Conservation (phyloP, 345 rosid genomes). For the Combretum micranthum region DNA sequence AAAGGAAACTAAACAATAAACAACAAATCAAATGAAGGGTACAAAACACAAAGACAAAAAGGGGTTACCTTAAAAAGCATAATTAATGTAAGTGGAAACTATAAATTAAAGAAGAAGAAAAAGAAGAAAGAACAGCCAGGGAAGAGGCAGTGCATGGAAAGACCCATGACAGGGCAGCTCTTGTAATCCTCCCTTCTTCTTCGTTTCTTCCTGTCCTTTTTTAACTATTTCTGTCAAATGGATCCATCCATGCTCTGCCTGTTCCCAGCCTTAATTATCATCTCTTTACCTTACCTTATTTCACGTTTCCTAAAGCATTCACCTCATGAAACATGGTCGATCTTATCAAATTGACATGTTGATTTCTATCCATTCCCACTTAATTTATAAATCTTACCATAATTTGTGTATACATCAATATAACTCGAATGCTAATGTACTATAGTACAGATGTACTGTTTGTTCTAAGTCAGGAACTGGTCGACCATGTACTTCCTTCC, state of each 20-base stretch:
- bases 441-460: conserved; percentile 7
- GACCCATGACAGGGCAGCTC: conserved; percentile 41
- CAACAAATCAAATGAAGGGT: too few relatives aligned
- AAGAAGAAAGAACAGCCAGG: conserved; percentile 48
- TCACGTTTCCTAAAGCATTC: too few relatives aligned
- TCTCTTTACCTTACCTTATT: not conserved
- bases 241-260: conserved; percentile 24
- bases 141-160: conserved; percentile 98
- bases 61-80: not conserved
- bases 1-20: too few relatives aligned
- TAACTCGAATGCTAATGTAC: too few relatives aligned
- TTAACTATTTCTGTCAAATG: conserved; percentile 40
- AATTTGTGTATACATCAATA: not conserved
- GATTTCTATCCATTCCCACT: too few relatives aligned
- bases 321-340: too few relatives aligned
- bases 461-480: not conserved
- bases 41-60: too few relatives aligned
- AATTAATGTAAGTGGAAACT: not conserved
- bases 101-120: not conserved
- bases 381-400: not conserved
- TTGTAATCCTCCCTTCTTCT: conserved; percentile 11
- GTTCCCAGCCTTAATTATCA: conserved; percentile 17
- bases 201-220: conserved; percentile 67
- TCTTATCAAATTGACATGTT: too few relatives aligned
- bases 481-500: not conserved